phyloP scores from a whole-genome alignment of 2,329 filamentous ascomycete genomes.

The Scorias spongiosa region DNA sequence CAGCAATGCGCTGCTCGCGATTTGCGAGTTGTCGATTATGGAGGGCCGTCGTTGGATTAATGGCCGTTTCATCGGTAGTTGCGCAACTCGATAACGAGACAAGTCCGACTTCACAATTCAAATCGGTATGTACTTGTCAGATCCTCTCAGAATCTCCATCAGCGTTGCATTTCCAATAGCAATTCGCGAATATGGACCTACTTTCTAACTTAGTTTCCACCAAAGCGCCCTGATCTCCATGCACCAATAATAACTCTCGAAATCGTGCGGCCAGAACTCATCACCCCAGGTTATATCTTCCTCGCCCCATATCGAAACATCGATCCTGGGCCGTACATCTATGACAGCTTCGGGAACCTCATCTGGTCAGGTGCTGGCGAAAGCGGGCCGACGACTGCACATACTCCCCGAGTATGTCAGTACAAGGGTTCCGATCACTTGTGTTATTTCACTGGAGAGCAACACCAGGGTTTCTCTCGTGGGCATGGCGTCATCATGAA shows the following conservation, averaged over 20 bases:
- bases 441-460: conserved; percentile 38
- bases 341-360: conserved; percentile 35
- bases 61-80: conserved; percentile 1
- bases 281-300: conserved; percentile 35
- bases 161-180: too few relatives aligned
- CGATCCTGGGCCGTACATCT: conserved; percentile 37
- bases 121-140: conserved; percentile 14
- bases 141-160: too few relatives aligned
- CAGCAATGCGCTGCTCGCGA: too few relatives aligned
- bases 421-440: conserved; percentile 34
- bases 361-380: conserved; percentile 36
- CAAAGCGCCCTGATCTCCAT: conserved; percentile 24
- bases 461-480: conserved; percentile 36
- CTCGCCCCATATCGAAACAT: conserved; percentile 34
- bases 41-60: not conserved
- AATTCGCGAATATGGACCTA: not conserved
- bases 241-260: conserved; percentile 21
- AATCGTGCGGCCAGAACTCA: conserved; percentile 19
- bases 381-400: conserved; percentile 33
- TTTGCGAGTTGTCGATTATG: not conserved
- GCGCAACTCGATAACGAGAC: conserved; percentile 19
- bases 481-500: conserved; percentile 40
- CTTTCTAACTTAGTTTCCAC: conserved; percentile 5
- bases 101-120: conserved; percentile 21
- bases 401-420: conserved; percentile 33